Evolutionary conservation across 2,329 filamentous ascomycete genomes (phyloP).

Genomic region (Fusarium fujikuroi): DNA sequence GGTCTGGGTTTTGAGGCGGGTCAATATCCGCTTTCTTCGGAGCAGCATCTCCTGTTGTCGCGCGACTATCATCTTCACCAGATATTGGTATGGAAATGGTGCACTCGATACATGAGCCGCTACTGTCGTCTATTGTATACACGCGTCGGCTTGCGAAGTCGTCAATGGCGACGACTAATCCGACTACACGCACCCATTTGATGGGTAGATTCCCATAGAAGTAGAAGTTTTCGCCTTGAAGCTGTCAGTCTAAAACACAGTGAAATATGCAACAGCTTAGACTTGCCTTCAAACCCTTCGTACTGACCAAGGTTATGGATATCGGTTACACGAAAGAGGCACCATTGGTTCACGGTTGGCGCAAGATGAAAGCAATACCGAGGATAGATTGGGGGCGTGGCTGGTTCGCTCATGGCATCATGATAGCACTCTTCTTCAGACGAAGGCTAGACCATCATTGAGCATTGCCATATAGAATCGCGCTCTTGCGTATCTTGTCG

Average conservation of each 20-base stretch:
- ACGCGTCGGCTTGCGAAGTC: conserved; percentile 59
- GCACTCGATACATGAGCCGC: conserved; percentile 66
- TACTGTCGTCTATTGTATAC: conserved; percentile 74
- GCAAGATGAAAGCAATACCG: conserved; percentile 72
- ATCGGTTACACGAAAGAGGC: conserved; percentile 63
- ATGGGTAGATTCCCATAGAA: conserved; percentile 81
- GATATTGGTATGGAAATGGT: conserved; percentile 24
- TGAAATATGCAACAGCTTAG: too few species aligned
- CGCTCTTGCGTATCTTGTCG: neutral
- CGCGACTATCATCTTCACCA: neutral
- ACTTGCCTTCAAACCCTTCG: conserved; percentile 63
- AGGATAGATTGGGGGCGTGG: conserved; percentile 60
- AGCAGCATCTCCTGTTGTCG: neutral
- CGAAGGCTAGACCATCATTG: conserved; percentile 10
- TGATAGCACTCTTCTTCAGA: conserved; percentile 30
- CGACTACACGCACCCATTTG: conserved; percentile 77
- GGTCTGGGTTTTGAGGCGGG: neutral
- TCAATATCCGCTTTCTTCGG: conserved; percentile 11
- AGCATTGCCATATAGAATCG: conserved; percentile 3
- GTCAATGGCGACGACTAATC: conserved; percentile 73
- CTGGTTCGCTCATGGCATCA: conserved; percentile 63
- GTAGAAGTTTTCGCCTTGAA: conserved; percentile 63
- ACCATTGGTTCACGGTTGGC: conserved; percentile 70
- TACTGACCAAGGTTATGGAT: conserved; percentile 60
- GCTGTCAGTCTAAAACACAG: conserved; percentile 6